Conservation (phyloP, 2,329 filamentous ascomycete genomes). For the Penicillium griseofulvum region DNA sequence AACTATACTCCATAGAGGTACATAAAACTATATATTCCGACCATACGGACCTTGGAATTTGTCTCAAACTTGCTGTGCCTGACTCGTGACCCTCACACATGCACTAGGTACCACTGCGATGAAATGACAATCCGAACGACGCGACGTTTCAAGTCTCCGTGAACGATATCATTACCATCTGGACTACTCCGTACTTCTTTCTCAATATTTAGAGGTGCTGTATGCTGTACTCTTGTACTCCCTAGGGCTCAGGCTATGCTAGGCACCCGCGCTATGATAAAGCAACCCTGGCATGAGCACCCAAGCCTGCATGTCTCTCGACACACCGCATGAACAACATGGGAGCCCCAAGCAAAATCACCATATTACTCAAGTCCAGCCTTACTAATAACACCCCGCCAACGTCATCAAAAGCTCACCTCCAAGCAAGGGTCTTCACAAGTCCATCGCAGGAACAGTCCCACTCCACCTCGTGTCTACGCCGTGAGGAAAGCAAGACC, state of each 20-base stretch:
- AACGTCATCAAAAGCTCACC: constrained; percentile 2
- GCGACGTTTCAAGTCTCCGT: neutral
- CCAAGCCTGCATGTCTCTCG: neutral
- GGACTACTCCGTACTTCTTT: neutral
- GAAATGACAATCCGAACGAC: constrained; percentile 1
- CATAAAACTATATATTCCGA: neutral
- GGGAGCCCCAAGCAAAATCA: neutral
- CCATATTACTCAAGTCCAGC: neutral
- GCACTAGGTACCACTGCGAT: neutral
- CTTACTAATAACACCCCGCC: neutral
- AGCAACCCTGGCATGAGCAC: neutral
- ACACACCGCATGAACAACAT: neutral
- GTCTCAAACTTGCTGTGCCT: neutral
- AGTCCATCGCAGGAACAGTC: neutral
- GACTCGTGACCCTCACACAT: neutral
- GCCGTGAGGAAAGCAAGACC: constrained; percentile 14
- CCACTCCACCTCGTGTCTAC: constrained; percentile 15
- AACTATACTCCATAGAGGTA: neutral
- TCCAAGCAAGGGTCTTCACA: constrained; percentile 20
- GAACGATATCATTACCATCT: neutral
- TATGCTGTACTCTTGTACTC: too few species aligned
- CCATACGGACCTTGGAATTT: too few species aligned
- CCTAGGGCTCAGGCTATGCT: neutral
- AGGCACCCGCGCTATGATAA: neutral
- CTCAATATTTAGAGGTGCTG: neutral